Base-by-base conservation (phyloP, 306 rosid species). In the Styphnolobium japonicum region DNA sequence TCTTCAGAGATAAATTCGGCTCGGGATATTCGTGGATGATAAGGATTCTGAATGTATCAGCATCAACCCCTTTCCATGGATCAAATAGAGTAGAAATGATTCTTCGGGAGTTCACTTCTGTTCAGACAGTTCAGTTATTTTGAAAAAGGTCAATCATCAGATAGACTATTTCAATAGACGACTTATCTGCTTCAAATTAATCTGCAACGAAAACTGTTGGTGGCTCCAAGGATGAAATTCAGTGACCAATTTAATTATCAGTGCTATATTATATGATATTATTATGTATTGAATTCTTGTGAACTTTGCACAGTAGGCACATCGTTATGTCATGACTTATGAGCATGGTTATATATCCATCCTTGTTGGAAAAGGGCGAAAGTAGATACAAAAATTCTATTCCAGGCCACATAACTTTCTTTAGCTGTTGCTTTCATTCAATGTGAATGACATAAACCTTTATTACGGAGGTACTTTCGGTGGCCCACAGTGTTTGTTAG, bases 31-130 rank as follows among this genome's bases (percentile, higher is more conserved):
- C 80, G 88, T 85, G 88, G 87, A 86, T 80, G 94, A 88, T 86
- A 84, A 90, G 92, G 87, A 86, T 87, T 90, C 89, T 79, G 11
- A 58, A 36, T 82, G 27, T 62, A 66, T 80, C 75, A 76, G 40
- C 76, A 71, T 77, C 82, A 63, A 23, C 45, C 78, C 66, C 34
- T 61, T 60, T 56, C 69, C 11, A 69, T 74, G 72, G 78, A 46
- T 60, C 75, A 62, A 48, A 70, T 60, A 18, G 69, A 57, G 22
- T 33, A 18, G 7, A 68, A 42, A 56, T 40, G 45, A 27, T 58
- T 58, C 10, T 58, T 40, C 11, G 7, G 36, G 22, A 42, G 15
- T 73, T 21, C 14, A n/a, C 7, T 73, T 42, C 57, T 60, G 18
- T 51, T 34, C n/a, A n/a, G n/a, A n/a, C n/a, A 12, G 27, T 57